phyloP scores from a whole-genome alignment of 2,329 filamentous ascomycete genomes.

The Cladosporium sp. region DNA sequence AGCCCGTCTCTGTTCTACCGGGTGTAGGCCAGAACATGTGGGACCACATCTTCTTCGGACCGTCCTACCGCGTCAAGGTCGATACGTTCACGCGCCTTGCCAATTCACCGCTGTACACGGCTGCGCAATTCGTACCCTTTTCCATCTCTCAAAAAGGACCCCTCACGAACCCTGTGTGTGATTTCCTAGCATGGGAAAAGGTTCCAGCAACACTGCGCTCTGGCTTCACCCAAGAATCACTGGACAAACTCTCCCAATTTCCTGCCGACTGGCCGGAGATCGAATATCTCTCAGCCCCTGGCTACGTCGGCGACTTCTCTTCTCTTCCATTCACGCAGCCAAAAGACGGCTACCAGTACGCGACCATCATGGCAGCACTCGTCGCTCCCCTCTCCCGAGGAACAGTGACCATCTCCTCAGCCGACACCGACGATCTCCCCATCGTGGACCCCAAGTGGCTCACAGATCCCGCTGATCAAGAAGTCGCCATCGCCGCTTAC shows the following conservation, averaged over 20 bases:
- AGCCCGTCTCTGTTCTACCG: conserved; percentile 28
- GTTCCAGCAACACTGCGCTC: conserved; percentile 16
- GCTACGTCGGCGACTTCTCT: conserved; percentile 22
- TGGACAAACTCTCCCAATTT: conserved; percentile 28
- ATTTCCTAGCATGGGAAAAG: neutral
- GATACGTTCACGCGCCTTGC: neutral
- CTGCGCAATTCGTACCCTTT: neutral
- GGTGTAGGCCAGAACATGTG: conserved; percentile 36
- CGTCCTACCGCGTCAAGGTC: neutral
- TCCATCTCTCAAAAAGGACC: neutral
- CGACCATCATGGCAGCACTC: conserved; percentile 36
- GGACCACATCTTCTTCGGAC: conserved; percentile 32
- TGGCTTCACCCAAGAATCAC: conserved; percentile 1
- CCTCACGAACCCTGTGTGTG: neutral
- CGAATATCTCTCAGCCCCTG: conserved; percentile 27
- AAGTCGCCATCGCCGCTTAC: conserved; percentile 37
- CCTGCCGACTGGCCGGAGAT: conserved; percentile 41
- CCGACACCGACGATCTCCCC: conserved; percentile 35
- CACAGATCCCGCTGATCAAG: conserved; percentile 35
- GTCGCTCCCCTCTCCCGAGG: conserved; percentile 41
- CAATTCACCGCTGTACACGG: neutral
- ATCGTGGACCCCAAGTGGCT: conserved; percentile 43
- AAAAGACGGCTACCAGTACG: conserved; percentile 37
- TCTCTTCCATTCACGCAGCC: conserved; percentile 29
- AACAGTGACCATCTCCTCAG: conserved; percentile 38